A percentile compares a stretch with the other conserved stretches of the same genome.
Conservation (phyloP, 192 early-diverging fungal species). For the Gaertneriomyces sp. region DNA sequence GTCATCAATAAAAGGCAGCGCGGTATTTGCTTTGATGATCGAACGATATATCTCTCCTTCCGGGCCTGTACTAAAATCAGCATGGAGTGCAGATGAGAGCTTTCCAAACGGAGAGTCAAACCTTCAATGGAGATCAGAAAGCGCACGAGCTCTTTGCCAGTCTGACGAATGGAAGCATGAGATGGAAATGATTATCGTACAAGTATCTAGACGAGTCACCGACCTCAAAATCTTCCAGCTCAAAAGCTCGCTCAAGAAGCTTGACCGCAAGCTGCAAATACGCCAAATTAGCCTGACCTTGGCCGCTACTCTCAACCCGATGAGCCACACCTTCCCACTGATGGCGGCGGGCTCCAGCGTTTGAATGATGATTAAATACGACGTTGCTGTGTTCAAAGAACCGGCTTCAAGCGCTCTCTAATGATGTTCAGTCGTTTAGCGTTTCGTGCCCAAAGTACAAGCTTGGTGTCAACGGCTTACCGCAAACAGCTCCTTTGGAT, state of each 20-base stretch:
- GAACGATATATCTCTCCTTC: conserved; percentile 10
- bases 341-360: conserved; percentile 72
- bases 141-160: conserved; percentile 72
- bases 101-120: conserved; percentile 12
- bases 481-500: conserved; percentile 79
- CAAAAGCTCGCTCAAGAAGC: conserved; percentile 68
- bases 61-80: conserved; percentile 1
- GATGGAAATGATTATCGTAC: background rate
- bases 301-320: conserved; percentile 1
- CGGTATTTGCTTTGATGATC: conserved; percentile 2
- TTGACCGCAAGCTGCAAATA: conserved; percentile 49
- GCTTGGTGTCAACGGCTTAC: conserved; percentile 38
- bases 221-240: conserved; percentile 75
- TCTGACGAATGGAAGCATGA: conserved; percentile 22
- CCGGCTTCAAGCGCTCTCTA: conserved; percentile 67
- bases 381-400: conserved; percentile 79
- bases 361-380: conserved; percentile 89
- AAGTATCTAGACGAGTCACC: conserved; percentile 10
- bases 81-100: background rate
- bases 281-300: background rate
- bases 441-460: background rate
- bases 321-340: conserved; percentile 53
- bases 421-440: background rate
- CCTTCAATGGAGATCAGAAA: conserved; percentile 77
- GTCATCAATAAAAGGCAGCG: conserved; percentile 2